Evolutionary conservation across 768 basidiomycete species (phyloP).

Genomic region (Solioccasus polychromus): DNA sequence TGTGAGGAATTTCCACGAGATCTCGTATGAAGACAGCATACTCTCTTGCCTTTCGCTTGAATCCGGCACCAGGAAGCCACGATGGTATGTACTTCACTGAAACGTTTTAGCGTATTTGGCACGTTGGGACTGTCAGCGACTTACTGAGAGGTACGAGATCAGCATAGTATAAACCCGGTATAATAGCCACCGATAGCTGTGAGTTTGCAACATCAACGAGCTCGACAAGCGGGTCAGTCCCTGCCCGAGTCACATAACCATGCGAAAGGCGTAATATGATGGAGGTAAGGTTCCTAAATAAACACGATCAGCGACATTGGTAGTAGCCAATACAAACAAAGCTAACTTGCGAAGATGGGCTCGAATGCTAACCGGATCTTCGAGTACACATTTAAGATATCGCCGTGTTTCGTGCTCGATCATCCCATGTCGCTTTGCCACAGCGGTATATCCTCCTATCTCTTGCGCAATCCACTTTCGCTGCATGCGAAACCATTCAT

Average conservation of each 20-base stretch:
- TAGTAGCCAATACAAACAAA: not conserved
- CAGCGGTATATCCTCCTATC: constrained; percentile 8
- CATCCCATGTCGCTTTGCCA: constrained; percentile 12
- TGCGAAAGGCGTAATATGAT: constrained; percentile 37
- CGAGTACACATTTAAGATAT: constrained; percentile 8
- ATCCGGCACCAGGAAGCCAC: constrained; percentile 21
- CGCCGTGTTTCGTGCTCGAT: constrained; percentile 18
- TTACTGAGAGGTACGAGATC: constrained; percentile 20
- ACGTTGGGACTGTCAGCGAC: too few species aligned
- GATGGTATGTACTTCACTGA: constrained; percentile 25
- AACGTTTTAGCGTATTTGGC: not conserved
- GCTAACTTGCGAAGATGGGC: constrained; percentile 16
- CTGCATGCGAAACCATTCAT: constrained; percentile 14
- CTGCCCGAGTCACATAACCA: constrained; percentile 36
- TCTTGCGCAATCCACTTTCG: constrained; percentile 20
- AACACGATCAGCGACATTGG: too few species aligned
- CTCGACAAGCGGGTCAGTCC: constrained; percentile 36
- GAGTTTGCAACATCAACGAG: constrained; percentile 27
- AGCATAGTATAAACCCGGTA: constrained; percentile 8
- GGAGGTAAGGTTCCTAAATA: constrained; percentile 14
- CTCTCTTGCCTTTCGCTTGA: constrained; percentile 13
- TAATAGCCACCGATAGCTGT: constrained; percentile 14
- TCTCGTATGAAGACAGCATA: constrained; percentile 5
- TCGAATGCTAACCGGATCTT: constrained; percentile 5
- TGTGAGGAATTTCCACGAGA: constrained; percentile 11